phyloP scores from a whole-genome alignment of 345 rosid species.

The Passiflora organensis region DNA sequence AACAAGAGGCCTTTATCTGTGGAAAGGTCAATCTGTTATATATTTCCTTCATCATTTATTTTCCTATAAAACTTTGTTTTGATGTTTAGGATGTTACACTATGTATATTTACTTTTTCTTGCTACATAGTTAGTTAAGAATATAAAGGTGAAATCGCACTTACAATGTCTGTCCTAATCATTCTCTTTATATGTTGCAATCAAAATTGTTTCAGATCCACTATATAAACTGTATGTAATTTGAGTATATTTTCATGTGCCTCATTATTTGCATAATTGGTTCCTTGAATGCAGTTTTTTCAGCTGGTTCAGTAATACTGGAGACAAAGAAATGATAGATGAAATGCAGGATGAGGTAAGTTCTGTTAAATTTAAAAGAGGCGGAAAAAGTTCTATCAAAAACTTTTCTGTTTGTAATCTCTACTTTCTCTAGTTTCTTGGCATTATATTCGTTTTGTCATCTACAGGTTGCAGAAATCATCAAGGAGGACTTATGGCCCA shows the following conservation, averaged over 20 bases:
- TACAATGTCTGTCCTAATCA: no score
- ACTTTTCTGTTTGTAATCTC: neutral
- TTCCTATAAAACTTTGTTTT: no score
- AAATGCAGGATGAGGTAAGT: slow-evolving; percentile 73
- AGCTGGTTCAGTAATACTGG: slow-evolving; percentile 67
- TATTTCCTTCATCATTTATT: no score
- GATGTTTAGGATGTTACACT: no score
- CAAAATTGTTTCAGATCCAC: no score
- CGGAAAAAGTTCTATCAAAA: slow-evolving; percentile 2
- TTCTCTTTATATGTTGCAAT: no score
- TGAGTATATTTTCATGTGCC: no score
- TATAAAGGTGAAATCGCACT: neutral
- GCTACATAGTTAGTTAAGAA: no score
- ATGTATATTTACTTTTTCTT: no score
- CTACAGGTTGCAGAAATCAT: slow-evolving; percentile 84
- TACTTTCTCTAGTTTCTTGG: neutral
- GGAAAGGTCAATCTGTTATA: no score
- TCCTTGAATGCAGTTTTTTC: slow-evolving; percentile 65
- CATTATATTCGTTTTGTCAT: neutral
- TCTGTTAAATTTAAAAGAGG: neutral
- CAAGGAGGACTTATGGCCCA: slow-evolving; percentile 90
- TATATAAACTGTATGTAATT: no score
- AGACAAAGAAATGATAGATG: slow-evolving; percentile 52
- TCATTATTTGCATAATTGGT: no score
- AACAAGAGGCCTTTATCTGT: slow-evolving; percentile 67